Evolutionary conservation across 2,329 filamentous ascomycete species (phyloP).

Genomic region (Fusarium poae): DNA sequence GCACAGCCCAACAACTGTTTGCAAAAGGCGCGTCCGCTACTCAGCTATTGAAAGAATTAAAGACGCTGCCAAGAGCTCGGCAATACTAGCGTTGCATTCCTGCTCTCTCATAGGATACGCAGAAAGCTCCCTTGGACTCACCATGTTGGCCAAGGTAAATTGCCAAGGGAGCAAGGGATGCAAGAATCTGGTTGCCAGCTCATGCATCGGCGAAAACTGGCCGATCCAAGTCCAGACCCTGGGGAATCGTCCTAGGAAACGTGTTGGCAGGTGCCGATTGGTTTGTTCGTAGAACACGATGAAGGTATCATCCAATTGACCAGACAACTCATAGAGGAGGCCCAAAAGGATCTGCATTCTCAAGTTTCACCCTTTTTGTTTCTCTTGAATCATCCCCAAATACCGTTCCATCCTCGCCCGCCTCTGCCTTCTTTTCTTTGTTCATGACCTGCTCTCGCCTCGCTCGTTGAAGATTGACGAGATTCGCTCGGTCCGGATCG

Average conservation of each 20-base stretch:
- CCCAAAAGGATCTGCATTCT: slow-evolving; percentile 63
- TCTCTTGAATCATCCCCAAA: slow-evolving; percentile 61
- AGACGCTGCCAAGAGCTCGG: slow-evolving; percentile 40
- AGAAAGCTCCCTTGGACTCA: slow-evolving; percentile 20
- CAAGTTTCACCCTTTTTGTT: slow-evolving; percentile 62
- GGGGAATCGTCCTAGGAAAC: slow-evolving; percentile 6
- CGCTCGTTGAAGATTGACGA: slow-evolving; percentile 76
- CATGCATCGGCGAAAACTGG: slow-evolving; percentile 32
- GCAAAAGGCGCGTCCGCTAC: slow-evolving; percentile 9
- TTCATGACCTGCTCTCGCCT: slow-evolving; percentile 67
- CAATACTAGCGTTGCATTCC: slow-evolving; percentile 33
- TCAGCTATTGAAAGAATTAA: slow-evolving; percentile 10
- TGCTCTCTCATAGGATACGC: slow-evolving; percentile 13
- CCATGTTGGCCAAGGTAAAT: slow-evolving; percentile 2
- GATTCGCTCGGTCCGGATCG: slow-evolving; percentile 79
- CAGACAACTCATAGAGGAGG: slow-evolving; percentile 54
- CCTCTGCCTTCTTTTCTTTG: slow-evolving; percentile 59
- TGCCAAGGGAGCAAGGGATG: slow-evolving; percentile 21
- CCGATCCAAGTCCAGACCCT: slow-evolving; percentile 19
- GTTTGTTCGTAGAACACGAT: slow-evolving; percentile 6
- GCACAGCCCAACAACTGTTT: slow-evolving; percentile 14
- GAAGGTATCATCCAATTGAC: slow-evolving; percentile 14
- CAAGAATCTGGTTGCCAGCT: slow-evolving; percentile 26
- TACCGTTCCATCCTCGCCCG: slow-evolving; percentile 59
- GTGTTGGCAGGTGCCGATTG: slow-evolving; percentile 32